phyloP scores from a whole-genome alignment of 805 yeast genomes.

The Zygosaccharomyces gambellarensis region DNA sequence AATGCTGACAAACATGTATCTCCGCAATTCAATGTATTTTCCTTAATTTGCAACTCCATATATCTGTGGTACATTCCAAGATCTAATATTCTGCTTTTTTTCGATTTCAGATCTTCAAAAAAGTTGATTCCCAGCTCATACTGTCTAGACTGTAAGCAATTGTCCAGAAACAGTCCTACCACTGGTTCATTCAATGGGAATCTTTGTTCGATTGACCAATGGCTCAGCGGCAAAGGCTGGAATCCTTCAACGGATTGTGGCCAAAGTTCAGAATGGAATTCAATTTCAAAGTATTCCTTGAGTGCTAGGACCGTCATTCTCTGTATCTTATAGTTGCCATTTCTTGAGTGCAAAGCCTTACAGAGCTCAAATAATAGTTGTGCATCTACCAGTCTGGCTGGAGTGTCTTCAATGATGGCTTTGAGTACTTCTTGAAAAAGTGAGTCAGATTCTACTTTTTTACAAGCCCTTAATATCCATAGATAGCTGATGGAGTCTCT shows the following conservation, averaged over 20 bases:
- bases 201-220: conserved; percentile 16
- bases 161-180: conserved; percentile 21
- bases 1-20: conserved; percentile 15
- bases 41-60: conserved; percentile 11
- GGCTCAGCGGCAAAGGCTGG: conserved; percentile 14
- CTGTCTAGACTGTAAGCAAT: conserved; percentile 14
- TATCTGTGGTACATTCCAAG: conserved; percentile 19
- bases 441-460: conserved; percentile 16
- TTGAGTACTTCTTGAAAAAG: conserved; percentile 19
- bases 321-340: conserved; percentile 4
- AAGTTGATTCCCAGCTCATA: conserved; percentile 18
- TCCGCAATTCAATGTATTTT: conserved; percentile 18
- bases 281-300: conserved; percentile 17
- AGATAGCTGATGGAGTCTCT: conserved; percentile 26
- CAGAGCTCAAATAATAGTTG: conserved; percentile 25
- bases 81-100: conserved; percentile 16
- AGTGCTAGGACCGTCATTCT: conserved; percentile 12
- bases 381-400: conserved; percentile 20
- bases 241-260: conserved; percentile 5
- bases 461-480: conserved; percentile 22
- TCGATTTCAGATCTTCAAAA: conserved; percentile 8
- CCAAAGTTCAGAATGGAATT: neutral
- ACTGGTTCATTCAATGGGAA: conserved; percentile 16
- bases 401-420: conserved; percentile 18
- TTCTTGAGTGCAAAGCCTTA: conserved; percentile 19